Conservation (phyloP, 139 green algal species). For the Mychonastes homosphaera region DNA sequence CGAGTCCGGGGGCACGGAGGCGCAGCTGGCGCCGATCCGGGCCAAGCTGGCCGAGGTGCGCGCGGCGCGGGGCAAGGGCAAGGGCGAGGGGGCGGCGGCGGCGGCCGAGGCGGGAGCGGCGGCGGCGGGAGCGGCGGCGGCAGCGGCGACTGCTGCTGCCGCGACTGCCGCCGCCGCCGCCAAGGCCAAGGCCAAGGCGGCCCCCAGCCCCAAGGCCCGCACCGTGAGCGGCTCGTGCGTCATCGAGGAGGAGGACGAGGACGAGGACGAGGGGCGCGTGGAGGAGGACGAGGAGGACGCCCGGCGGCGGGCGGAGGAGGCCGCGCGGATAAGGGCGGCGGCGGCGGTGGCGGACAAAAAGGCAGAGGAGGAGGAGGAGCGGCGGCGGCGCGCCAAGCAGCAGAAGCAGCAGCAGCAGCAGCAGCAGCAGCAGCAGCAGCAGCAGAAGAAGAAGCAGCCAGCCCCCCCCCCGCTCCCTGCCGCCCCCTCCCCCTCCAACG, state of each 20-base stretch:
- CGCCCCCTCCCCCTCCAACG: not conserved
- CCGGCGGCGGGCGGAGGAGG: not conserved
- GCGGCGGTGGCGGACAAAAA: too few species aligned
- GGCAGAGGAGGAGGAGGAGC: conserved; percentile 1
- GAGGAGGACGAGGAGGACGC: conserved; percentile 3
- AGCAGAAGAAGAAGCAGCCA: not conserved
- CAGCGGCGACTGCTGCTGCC: too few species aligned
- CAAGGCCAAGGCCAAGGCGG: too few species aligned
- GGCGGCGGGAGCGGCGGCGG: conserved; percentile 25
- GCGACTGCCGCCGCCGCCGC: too few species aligned
- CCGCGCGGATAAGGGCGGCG: too few species aligned
- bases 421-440: not conserved
- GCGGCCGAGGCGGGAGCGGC: conserved; percentile 13
- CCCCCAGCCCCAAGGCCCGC: too few species aligned
- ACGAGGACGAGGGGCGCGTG: conserved; percentile 8
- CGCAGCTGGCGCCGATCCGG: too few species aligned
- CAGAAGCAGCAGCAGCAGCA: not conserved
- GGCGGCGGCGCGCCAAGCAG: not conserved
- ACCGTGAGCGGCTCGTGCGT: too few species aligned
- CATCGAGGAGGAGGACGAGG: conserved; percentile 36
- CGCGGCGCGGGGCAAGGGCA: too few species aligned
- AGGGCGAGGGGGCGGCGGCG: too few species aligned
- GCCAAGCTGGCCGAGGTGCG: too few species aligned
- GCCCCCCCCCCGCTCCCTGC: not conserved
- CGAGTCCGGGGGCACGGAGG: too few species aligned